Evolutionary conservation across 2,329 filamentous ascomycete species (phyloP).

Genomic region (Ophiostoma tasmaniense): DNA sequence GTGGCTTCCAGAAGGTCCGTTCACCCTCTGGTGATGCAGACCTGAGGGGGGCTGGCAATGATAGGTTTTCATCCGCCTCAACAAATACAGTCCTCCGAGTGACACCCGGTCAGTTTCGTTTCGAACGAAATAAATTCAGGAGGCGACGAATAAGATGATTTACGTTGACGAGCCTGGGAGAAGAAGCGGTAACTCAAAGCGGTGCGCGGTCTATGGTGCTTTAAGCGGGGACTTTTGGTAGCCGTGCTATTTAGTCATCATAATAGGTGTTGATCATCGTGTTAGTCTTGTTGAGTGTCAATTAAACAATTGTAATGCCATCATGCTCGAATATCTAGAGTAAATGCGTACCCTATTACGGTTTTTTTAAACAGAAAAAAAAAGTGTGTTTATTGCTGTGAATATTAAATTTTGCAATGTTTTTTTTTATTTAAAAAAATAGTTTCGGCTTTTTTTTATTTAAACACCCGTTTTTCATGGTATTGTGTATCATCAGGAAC

Average conservation of each 20-base stretch:
- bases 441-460: no score
- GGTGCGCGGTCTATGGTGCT: background rate
- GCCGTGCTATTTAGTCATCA: background rate
- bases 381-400: no score
- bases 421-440: no score
- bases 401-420: no score
- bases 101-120: background rate
- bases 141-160: background rate
- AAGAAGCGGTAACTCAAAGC: background rate
- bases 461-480: no score
- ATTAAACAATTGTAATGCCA: background rate
- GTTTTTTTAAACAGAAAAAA: no score
- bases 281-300: background rate
- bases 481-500: no score
- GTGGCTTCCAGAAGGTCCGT: background rate
- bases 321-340: no score
- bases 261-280: background rate
- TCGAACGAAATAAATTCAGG: background rate
- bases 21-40: background rate
- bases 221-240: background rate
- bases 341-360: no score
- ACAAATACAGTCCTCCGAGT: background rate
- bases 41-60: background rate
- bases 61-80: background rate
- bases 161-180: background rate